phyloP scores from a whole-genome alignment of 2,329 filamentous ascomycete genomes.

The Malbranchea cinnamomea region DNA sequence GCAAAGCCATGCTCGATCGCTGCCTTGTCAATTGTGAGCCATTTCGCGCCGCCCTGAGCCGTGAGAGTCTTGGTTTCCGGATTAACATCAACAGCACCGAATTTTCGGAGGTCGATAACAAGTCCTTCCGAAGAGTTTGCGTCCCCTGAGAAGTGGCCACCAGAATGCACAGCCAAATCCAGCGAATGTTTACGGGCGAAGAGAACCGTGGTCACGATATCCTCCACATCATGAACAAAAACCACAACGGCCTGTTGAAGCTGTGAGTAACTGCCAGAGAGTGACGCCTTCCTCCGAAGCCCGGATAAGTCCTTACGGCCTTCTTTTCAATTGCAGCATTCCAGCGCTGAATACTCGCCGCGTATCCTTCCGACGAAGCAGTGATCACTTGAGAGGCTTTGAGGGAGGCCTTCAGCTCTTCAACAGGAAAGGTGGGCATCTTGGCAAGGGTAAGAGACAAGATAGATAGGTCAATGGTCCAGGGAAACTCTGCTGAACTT shows the following conservation, averaged over 20 bases:
- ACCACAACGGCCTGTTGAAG: neutral
- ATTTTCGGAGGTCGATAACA: neutral
- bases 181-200: neutral
- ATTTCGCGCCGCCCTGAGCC: neutral
- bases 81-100: neutral
- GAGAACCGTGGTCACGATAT: neutral
- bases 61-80: neutral
- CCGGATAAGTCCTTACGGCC: neutral
- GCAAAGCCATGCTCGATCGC: neutral
- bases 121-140: neutral
- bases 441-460: too few species aligned
- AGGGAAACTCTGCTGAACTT: too few species aligned
- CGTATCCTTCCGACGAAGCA: neutral
- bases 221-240: neutral
- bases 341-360: neutral
- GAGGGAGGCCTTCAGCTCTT: neutral
- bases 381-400: neutral
- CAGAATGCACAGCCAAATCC: neutral
- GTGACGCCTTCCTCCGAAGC: too few species aligned
- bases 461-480: too few species aligned
- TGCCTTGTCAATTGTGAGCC: neutral
- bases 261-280: constrained; percentile 1
- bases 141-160: neutral
- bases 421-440: neutral
- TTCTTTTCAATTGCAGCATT: constrained; percentile 2